These are phyloP conservation scores for Ilex asprella DNA, from an alignment of 257 asterid genomes.

Conservation along the genomic window DNA sequence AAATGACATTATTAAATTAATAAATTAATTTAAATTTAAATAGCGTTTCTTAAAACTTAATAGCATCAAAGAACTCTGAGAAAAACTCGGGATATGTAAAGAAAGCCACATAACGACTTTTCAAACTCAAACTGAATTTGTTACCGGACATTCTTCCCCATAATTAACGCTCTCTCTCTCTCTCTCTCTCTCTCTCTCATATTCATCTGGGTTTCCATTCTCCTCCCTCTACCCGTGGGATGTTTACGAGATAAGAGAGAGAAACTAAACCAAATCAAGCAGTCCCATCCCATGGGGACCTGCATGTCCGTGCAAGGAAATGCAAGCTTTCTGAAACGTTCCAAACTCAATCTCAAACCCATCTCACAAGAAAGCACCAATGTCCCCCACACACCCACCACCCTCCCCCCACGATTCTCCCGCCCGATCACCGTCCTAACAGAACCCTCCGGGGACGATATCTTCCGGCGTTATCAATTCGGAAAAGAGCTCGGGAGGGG, in stretches of 20 bases:
- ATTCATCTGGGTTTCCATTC: conserved; percentile 5
- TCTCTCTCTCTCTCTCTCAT: conserved; percentile 10
- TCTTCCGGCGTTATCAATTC: conserved; percentile 34
- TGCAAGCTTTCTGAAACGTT: conserved; percentile 23
- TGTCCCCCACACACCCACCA: not conserved
- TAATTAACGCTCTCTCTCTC: conserved; percentile 3
- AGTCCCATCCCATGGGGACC: conserved; percentile 62
- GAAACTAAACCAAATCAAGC: not conserved
- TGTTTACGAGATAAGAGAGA: not conserved
- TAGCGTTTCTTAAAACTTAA: too few species aligned
- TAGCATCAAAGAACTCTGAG: conserved; percentile 21
- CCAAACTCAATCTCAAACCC: conserved; percentile 12
- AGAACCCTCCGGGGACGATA: conserved; percentile 41
- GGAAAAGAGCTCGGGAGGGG: conserved; percentile 88
- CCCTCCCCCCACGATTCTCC: conserved; percentile 23
- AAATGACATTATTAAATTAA: too few species aligned
- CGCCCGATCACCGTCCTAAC: conserved; percentile 38
- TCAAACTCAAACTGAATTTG: too few species aligned
- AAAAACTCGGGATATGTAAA: conserved; percentile 31
- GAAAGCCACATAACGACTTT: conserved; percentile 8
- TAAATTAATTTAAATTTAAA: too few species aligned
- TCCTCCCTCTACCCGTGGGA: conserved; percentile 34
- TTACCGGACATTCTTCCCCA: conserved; percentile 16
- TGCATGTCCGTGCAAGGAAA: conserved; percentile 57
- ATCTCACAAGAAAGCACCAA: not conserved